Conservation (phyloP, 768 basidiomycete genomes). For the Russula olivacea region DNA sequence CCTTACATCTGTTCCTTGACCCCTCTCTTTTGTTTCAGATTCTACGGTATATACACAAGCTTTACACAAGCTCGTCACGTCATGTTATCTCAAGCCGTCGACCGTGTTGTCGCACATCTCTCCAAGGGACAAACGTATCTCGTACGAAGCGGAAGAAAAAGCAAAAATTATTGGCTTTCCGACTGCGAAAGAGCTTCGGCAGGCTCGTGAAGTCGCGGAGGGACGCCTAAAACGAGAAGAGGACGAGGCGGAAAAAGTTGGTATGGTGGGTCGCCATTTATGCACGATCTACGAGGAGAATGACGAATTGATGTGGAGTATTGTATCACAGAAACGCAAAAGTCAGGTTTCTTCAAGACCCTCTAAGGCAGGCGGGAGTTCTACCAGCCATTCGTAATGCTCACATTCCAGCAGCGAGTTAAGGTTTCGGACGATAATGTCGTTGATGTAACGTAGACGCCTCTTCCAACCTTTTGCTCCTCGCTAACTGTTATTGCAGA, state of each 20-base stretch:
- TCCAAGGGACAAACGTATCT: slow-evolving; percentile 71
- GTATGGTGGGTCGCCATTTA: slow-evolving; percentile 47
- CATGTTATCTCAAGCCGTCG: slow-evolving; percentile 72
- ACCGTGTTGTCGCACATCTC: slow-evolving; percentile 73
- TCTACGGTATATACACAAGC: slow-evolving; percentile 49
- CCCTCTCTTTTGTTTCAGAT: slow-evolving; percentile 28
- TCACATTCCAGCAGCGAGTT: slow-evolving; percentile 33
- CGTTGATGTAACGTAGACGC: slow-evolving; percentile 50
- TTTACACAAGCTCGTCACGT: slow-evolving; percentile 64
- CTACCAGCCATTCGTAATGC: not conserved
- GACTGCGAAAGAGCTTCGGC: slow-evolving; percentile 69
- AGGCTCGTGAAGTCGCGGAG: slow-evolving; percentile 62
- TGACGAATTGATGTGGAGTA: slow-evolving; percentile 12
- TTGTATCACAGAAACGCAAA: slow-evolving; percentile 48
- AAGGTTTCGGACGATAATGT: slow-evolving; percentile 48
- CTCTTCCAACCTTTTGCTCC: not conserved
- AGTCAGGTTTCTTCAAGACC: slow-evolving; percentile 44
- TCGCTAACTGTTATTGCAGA: slow-evolving; percentile 36
- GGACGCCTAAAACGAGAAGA: slow-evolving; percentile 63
- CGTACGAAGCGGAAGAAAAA: slow-evolving; percentile 76
- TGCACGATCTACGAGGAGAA: not conserved
- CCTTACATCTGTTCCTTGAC: slow-evolving; percentile 13
- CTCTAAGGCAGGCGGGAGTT: slow-evolving; percentile 44
- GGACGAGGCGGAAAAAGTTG: slow-evolving; percentile 66
- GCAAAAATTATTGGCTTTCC: slow-evolving; percentile 69